A percentile compares a stretch with the other conserved stretches of the same genome.
Conservation (phyloP, 495 filamentous ascomycete genomes). For the Amniculicola lignicola region DNA sequence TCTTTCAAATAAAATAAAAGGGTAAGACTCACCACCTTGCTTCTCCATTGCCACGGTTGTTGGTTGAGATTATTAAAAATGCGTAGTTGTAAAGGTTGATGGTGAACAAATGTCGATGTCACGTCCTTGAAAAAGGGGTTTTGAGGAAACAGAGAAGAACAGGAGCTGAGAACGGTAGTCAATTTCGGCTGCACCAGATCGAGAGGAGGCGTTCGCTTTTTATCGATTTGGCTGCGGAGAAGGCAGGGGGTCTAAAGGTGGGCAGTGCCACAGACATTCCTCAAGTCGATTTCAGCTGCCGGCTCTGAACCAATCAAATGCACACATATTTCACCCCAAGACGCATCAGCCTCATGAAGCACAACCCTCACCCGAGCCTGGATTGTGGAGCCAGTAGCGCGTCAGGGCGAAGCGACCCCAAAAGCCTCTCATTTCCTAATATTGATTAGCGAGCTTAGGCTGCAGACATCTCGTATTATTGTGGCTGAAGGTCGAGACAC, state of each 20-base stretch:
- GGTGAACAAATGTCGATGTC: not conserved
- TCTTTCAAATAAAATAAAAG: not conserved
- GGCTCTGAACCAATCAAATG: too few species aligned
- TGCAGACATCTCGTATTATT: too few species aligned
- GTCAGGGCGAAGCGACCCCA: conserved; percentile 9
- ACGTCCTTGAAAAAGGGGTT: not conserved
- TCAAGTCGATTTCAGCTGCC: too few species aligned
- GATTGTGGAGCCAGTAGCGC: conserved; percentile 9
- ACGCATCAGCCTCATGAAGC: conserved; percentile 25
- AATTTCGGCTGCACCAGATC: not conserved
- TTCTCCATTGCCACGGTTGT: conserved; percentile 26
- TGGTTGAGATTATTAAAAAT: not conserved
- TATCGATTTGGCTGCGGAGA: conserved; percentile 14
- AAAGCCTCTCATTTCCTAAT: not conserved
- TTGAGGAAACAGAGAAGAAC: conserved; percentile 1
- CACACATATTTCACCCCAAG: conserved; percentile 1
- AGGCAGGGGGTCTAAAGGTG: not conserved
- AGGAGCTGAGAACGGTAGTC: conserved; percentile 5
- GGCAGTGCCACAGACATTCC: too few species aligned
- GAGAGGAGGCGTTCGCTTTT: conserved; percentile 4
- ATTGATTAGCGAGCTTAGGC: not conserved
- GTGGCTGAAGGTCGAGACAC: too few species aligned
- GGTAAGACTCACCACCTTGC: conserved; percentile 23
- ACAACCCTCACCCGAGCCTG: not conserved
- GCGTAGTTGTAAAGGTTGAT: not conserved